A percentile compares a stretch with the other conserved stretches of the same genome.
Evolutionary conservation across 176 grass and related monocot genomes (phyloP).

Genomic region (Pontederia crassipes): DNA sequence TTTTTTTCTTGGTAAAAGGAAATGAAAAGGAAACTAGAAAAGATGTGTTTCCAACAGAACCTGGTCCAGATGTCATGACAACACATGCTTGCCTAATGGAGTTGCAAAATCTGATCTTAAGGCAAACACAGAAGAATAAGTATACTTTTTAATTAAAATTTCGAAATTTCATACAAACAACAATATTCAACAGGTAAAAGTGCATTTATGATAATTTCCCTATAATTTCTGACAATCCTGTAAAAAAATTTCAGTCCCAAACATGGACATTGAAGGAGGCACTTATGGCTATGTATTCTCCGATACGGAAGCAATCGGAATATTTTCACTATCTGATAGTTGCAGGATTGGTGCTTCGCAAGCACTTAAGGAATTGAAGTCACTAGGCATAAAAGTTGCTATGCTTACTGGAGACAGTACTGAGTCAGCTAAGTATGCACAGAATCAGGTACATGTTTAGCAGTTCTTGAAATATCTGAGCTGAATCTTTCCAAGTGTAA

Average conservation of each 20-base stretch:
- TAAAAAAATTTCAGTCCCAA: slow-evolving; percentile 40
- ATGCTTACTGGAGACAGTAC: slow-evolving; percentile 92
- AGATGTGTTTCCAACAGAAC: too few relatives aligned
- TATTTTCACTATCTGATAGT: slow-evolving; percentile 74
- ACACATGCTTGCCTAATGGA: too few relatives aligned
- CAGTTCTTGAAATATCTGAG: neutral
- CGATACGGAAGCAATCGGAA: slow-evolving; percentile 45
- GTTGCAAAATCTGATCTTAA: too few relatives aligned
- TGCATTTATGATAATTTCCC: neutral
- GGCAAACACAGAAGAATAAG: too few relatives aligned
- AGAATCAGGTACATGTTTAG: slow-evolving; percentile 60
- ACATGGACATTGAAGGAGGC: slow-evolving; percentile 51
- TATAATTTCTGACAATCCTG: neutral
- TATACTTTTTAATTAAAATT: too few relatives aligned
- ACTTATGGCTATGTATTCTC: slow-evolving; percentile 52
- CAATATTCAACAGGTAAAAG: neutral
- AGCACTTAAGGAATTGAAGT: slow-evolving; percentile 66
- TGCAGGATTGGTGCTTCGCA: slow-evolving; percentile 74
- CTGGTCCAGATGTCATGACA: too few relatives aligned
- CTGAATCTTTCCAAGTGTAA: neutral
- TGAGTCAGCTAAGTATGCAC: slow-evolving; percentile 51
- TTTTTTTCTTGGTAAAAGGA: too few relatives aligned
- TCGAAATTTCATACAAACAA: neutral
- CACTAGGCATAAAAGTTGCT: slow-evolving; percentile 62
- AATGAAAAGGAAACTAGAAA: too few relatives aligned